Evolutionary conservation across 2,329 filamentous ascomycete species (phyloP).

Genomic region (Stagonosporopsis vannaccii): DNA sequence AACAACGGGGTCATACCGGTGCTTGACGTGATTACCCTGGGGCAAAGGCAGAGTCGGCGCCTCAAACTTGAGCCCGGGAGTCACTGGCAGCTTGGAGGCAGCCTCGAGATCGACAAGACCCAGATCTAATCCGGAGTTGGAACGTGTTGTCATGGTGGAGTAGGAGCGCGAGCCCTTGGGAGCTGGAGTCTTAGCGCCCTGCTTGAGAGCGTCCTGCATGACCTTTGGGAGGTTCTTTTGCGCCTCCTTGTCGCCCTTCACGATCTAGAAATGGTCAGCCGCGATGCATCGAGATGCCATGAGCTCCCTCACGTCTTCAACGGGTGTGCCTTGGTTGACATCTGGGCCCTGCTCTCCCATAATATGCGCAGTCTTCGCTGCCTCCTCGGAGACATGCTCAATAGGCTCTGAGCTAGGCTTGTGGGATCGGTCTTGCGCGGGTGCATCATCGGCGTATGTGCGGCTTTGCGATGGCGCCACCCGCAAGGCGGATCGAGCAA

Average conservation of each 20-base stretch:
- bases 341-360: conserved; percentile 67
- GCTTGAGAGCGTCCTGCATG: conserved; percentile 66
- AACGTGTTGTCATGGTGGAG: conserved; percentile 57
- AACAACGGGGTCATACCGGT: conserved; percentile 85
- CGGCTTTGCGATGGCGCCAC: conserved; percentile 39
- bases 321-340: conserved; percentile 69
- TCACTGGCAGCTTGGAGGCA: conserved; percentile 26
- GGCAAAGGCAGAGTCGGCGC: conserved; percentile 73
- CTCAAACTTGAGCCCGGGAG: conserved; percentile 76
- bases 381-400: conserved; percentile 71
- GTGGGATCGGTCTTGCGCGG: conserved; percentile 41
- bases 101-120: conserved; percentile 40
- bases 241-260: conserved; percentile 68
- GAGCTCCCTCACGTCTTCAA: conserved; percentile 64
- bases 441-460: conserved; percentile 40
- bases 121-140: conserved; percentile 34
- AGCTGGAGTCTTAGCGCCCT: conserved; percentile 50
- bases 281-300: not conserved
- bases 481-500: conserved; percentile 29
- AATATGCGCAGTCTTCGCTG: conserved; percentile 65
- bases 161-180: conserved; percentile 61
- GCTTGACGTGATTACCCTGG: conserved; percentile 70
- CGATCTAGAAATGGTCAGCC: conserved; percentile 57
- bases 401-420: conserved; percentile 49
- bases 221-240: conserved; percentile 71